phyloP scores from a whole-genome alignment of 225 moss, liverwort and hornwort genomes.

The Straminergon stramineum region DNA sequence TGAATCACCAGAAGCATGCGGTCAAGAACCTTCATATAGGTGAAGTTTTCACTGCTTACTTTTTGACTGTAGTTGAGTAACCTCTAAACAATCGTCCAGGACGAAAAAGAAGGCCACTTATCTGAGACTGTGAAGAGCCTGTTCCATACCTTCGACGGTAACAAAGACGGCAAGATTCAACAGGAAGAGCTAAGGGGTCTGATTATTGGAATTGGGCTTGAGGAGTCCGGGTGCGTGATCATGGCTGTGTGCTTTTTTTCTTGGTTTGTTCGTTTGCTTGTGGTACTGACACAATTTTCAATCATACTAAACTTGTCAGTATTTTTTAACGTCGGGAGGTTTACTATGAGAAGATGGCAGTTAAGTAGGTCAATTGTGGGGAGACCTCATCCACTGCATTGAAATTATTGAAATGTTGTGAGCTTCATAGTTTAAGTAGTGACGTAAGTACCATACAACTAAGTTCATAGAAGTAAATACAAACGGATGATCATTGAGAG shows the following conservation, averaged over 20 bases:
- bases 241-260: neutral
- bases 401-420: neutral
- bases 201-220: slow-evolving; percentile 76
- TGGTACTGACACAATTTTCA: neutral
- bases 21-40: neutral
- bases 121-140: slow-evolving; percentile 45
- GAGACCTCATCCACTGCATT: neutral
- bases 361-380: neutral
- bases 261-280: neutral
- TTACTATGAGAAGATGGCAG: neutral
- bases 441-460: neutral
- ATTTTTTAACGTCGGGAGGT: neutral
- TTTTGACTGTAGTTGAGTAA: neutral
- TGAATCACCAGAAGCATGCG: neutral
- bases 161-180: slow-evolving; percentile 85
- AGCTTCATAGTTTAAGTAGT: neutral
- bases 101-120: slow-evolving; percentile 30
- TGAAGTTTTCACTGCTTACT: neutral
- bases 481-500: neutral
- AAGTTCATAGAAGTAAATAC: neutral
- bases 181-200: slow-evolving; percentile 76
- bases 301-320: neutral
- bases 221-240: slow-evolving; percentile 62
- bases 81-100: slow-evolving; percentile 18
- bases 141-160: slow-evolving; percentile 69